These are phyloP conservation scores for Clarireedia monteithiana DNA, from an alignment of 2,329 filamentous ascomycete species.

Conservation along the genomic window DNA sequence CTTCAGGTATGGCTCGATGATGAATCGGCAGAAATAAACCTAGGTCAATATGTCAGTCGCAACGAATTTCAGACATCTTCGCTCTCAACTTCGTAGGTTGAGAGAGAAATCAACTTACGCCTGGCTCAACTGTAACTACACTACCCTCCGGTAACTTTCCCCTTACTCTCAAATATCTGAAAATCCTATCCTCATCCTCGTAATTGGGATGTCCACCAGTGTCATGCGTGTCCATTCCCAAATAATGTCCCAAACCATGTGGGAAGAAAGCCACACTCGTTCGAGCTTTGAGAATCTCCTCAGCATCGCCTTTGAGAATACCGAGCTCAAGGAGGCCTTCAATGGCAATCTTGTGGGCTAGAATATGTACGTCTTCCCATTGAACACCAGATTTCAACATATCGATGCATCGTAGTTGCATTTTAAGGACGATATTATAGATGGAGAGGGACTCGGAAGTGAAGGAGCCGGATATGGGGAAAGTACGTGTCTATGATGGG, in stretches of 20 bases:
- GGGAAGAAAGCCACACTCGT: constrained; percentile 90
- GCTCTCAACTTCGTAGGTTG: neutral
- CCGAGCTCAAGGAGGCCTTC: constrained; percentile 69
- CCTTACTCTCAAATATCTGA: constrained; percentile 76
- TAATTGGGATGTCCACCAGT: constrained; percentile 73
- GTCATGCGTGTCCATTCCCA: constrained; percentile 91
- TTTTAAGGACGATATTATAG: constrained; percentile 76
- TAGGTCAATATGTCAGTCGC: constrained; percentile 23
- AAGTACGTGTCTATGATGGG: constrained; percentile 64
- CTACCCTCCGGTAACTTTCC: constrained; percentile 67
- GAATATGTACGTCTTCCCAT: constrained; percentile 76
- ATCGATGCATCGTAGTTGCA: constrained; percentile 74
- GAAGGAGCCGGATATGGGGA: constrained; percentile 70
- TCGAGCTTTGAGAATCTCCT: constrained; percentile 68
- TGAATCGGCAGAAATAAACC: constrained; percentile 89
- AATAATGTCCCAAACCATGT: constrained; percentile 82
- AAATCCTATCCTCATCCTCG: constrained; percentile 73
- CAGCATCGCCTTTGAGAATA: constrained; percentile 59
- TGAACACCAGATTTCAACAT: constrained; percentile 64
- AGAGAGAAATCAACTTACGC: constrained; percentile 44
- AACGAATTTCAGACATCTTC: neutral
- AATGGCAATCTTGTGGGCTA: constrained; percentile 76
- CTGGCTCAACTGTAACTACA: constrained; percentile 92
- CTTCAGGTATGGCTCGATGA: constrained; percentile 71
- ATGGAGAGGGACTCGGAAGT: constrained; percentile 63